phyloP scores from a whole-genome alignment of 1,284 basidiomycete species.

The Ceratobasidium sp. region DNA sequence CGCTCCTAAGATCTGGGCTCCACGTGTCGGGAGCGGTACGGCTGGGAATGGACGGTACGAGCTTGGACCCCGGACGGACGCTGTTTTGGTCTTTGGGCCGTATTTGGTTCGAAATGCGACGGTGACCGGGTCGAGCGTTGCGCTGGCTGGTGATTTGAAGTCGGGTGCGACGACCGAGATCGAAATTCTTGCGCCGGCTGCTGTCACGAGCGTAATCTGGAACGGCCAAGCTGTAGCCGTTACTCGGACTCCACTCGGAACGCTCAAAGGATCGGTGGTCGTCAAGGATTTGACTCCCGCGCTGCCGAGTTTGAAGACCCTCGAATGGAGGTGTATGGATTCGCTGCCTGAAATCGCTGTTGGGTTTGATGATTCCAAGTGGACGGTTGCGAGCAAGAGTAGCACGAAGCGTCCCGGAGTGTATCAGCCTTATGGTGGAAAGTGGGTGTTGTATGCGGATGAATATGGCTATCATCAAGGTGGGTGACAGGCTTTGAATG shows the following conservation, averaged over 20 bases:
- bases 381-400: slow-evolving; percentile 63
- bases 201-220: slow-evolving; percentile 49
- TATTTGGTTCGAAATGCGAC: slow-evolving; percentile 50
- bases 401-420: slow-evolving; percentile 59
- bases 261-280: slow-evolving; percentile 32
- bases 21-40: slow-evolving; percentile 13
- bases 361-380: slow-evolving; percentile 61
- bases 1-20: slow-evolving; percentile 32
- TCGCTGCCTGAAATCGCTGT: slow-evolving; percentile 62
- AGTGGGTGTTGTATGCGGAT: slow-evolving; percentile 61
- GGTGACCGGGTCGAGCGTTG: slow-evolving; percentile 32
- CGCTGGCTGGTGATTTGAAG: slow-evolving; percentile 46
- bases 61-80: slow-evolving; percentile 40
- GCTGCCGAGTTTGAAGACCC: slow-evolving; percentile 58
- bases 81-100: slow-evolving; percentile 48
- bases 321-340: slow-evolving; percentile 63
- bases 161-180: slow-evolving; percentile 37
- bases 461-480: slow-evolving; percentile 63
- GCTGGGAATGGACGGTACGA: slow-evolving; percentile 23
- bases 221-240: slow-evolving; percentile 48
- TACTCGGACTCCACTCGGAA: slow-evolving; percentile 21
- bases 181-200: slow-evolving; percentile 43
- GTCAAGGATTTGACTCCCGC: slow-evolving; percentile 50
- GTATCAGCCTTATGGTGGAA: slow-evolving; percentile 60
- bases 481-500: slow-evolving; percentile 28